These are phyloP conservation scores for Exophiala aquamarina DNA, from an alignment of 2,329 filamentous ascomycete genomes.

Conservation along the genomic window DNA sequence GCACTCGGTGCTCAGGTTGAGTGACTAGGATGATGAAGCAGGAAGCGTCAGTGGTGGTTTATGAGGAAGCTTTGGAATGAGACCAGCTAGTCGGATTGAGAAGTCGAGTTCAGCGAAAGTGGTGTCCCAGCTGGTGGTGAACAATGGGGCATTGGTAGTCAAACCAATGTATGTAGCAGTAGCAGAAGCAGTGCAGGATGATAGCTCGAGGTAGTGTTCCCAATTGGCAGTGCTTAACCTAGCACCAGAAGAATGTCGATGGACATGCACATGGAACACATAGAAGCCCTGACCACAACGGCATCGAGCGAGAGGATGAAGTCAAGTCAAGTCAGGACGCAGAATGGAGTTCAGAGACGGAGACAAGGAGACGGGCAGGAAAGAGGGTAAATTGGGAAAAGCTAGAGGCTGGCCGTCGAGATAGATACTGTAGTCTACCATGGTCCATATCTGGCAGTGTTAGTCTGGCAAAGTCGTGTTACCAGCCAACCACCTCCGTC, in stretches of 20 bases:
- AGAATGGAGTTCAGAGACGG: neutral
- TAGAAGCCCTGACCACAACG: neutral
- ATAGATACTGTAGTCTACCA: neutral
- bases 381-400: neutral
- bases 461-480: neutral
- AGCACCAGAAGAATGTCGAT: slow-evolving; percentile 3
- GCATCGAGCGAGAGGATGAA: slow-evolving; percentile 1
- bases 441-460: neutral
- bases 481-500: no score
- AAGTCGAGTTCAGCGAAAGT: no score
- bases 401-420: slow-evolving; percentile 2
- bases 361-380: neutral
- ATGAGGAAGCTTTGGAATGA: neutral
- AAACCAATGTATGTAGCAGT: no score
- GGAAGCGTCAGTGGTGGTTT: neutral
- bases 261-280: neutral
- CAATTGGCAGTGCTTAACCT: neutral
- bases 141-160: no score
- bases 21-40: neutral
- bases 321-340: neutral
- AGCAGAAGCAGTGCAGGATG: no score
- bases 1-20: no score
- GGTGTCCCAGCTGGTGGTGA: no score
- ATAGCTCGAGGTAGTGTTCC: no score
- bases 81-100: neutral